A percentile compares a stretch with the other conserved stretches of the same genome.
Evolutionary conservation across 371 early-diverging fungal genomes (phyloP).

Genomic region (Mortierella sp.): DNA sequence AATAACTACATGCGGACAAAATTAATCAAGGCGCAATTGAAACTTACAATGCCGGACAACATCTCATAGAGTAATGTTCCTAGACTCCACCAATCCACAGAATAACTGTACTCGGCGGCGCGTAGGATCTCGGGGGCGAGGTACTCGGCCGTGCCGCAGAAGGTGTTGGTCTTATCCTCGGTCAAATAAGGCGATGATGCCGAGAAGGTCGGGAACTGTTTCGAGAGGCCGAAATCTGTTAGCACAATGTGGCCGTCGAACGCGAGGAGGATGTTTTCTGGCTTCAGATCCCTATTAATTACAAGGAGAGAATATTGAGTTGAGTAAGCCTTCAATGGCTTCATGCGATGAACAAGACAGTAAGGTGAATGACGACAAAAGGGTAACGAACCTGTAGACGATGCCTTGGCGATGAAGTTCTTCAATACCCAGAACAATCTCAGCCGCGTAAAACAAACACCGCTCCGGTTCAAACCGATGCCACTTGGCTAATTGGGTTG

Average conservation of each 20-base stretch:
- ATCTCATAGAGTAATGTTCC: slow-evolving; percentile 95
- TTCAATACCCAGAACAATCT: slow-evolving; percentile 87
- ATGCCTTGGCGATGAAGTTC: slow-evolving; percentile 90
- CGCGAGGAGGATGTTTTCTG: slow-evolving; percentile 86
- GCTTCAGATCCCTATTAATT: slow-evolving; percentile 78
- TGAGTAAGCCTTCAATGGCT: neutral
- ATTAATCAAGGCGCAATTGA: neutral
- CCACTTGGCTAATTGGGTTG: slow-evolving; percentile 79
- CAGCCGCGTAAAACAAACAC: slow-evolving; percentile 88
- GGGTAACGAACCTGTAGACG: slow-evolving; percentile 75
- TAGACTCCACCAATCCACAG: slow-evolving; percentile 97
- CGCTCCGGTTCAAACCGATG: slow-evolving; percentile 79
- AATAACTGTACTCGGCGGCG: slow-evolving; percentile 85
- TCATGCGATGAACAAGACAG: neutral
- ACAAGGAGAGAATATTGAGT: neutral
- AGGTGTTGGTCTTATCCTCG: slow-evolving; percentile 81
- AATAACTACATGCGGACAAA: neutral
- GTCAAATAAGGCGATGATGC: slow-evolving; percentile 22
- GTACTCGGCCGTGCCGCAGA: slow-evolving; percentile 97
- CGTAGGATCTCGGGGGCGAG: slow-evolving; percentile 93
- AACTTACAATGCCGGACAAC: slow-evolving; percentile 75
- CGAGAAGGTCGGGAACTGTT: slow-evolving; percentile 63
- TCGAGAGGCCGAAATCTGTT: slow-evolving; percentile 90
- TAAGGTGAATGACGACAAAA: neutral
- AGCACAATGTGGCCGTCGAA: slow-evolving; percentile 88